phyloP scores from a whole-genome alignment of 2,329 filamentous ascomycete genomes.

The Cladosporium halotolerans region DNA sequence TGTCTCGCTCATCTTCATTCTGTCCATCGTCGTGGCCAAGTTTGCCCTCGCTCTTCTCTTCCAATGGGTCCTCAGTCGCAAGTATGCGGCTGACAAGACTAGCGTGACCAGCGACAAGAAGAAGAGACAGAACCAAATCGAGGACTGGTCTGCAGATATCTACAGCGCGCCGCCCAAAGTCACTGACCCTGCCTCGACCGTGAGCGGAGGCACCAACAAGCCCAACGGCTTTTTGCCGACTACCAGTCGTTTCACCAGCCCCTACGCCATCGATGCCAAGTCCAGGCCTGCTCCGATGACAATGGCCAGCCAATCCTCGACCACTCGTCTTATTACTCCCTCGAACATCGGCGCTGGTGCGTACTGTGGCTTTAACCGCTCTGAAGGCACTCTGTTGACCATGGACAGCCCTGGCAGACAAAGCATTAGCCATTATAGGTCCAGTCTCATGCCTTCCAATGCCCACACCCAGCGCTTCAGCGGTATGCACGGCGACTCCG shows the following conservation, averaged over 20 bases:
- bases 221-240: slow-evolving; percentile 85
- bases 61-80: slow-evolving; percentile 90
- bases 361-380: slow-evolving; percentile 58
- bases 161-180: slow-evolving; percentile 83
- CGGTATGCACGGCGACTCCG: slow-evolving; percentile 51
- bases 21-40: slow-evolving; percentile 78
- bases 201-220: slow-evolving; percentile 69
- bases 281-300: slow-evolving; percentile 64
- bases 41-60: slow-evolving; percentile 87
- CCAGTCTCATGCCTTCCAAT: slow-evolving; percentile 17
- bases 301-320: slow-evolving; percentile 85
- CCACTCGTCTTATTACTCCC: slow-evolving; percentile 60
- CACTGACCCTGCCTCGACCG: slow-evolving; percentile 59
- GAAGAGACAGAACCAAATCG: slow-evolving; percentile 85
- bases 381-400: slow-evolving; percentile 49
- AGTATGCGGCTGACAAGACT: slow-evolving; percentile 78
- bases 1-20: slow-evolving; percentile 82
- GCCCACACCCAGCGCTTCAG: slow-evolving; percentile 44
- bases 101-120: slow-evolving; percentile 75
- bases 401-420: slow-evolving; percentile 30
- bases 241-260: slow-evolving; percentile 88
- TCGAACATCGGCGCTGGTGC: slow-evolving; percentile 51
- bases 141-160: slow-evolving; percentile 97
- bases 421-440: slow-evolving; percentile 5
- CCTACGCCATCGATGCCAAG: slow-evolving; percentile 67